Conservation (phyloP, 768 basidiomycete genomes). For the Exidia glandulosa region DNA sequence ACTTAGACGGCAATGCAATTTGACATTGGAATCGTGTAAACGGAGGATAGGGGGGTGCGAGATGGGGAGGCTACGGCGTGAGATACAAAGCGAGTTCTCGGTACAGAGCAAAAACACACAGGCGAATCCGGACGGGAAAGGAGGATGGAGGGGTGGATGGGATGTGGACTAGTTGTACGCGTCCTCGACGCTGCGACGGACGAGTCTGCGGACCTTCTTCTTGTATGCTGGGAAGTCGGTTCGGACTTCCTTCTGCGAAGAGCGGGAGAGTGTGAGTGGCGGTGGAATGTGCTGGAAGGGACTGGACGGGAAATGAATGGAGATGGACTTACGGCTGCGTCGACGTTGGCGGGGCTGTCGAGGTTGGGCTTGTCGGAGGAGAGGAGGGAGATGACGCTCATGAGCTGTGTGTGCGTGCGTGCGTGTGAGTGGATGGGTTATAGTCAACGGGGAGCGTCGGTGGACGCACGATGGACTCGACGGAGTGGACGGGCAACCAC, state of each 20-base stretch:
- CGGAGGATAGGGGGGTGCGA: neutral
- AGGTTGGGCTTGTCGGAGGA: conserved; percentile 86
- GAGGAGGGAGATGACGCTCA: conserved; percentile 92
- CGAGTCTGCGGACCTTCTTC: conserved; percentile 93
- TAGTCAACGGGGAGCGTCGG: neutral
- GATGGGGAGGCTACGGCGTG: neutral
- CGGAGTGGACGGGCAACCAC: conserved; percentile 95
- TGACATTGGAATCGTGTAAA: neutral
- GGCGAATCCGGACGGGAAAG: neutral
- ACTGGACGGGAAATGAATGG: neutral
- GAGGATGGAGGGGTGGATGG: neutral
- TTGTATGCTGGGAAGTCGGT: conserved; percentile 65
- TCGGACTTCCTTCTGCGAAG: conserved; percentile 51
- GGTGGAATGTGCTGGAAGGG: neutral
- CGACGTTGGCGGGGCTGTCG: conserved; percentile 92
- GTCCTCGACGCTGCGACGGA: conserved; percentile 80
- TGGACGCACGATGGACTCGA: conserved; percentile 80
- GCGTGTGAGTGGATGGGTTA: neutral
- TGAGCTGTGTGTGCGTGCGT: conserved; percentile 41
- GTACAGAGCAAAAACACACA: neutral
- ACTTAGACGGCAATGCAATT: neutral
- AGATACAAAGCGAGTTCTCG: neutral
- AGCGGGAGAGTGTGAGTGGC: neutral
- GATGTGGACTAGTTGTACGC: conserved; percentile 45
- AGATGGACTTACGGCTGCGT: conserved; percentile 50